Conservation (phyloP, 2,329 filamentous ascomycete genomes). For the Cercospora sesami region DNA sequence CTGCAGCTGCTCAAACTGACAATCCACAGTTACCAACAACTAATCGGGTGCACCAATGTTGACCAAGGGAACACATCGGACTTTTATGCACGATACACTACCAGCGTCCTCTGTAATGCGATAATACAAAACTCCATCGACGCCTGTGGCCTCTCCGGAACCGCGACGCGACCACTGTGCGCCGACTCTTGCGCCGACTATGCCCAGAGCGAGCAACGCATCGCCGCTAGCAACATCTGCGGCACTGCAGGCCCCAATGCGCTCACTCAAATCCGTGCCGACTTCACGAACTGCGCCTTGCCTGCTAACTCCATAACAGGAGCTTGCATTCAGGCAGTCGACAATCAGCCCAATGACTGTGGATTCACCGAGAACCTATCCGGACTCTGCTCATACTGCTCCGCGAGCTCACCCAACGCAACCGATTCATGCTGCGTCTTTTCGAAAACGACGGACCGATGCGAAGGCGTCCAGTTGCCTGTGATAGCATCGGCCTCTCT, state of each 20-base stretch:
- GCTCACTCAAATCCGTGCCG: slow-evolving; percentile 77
- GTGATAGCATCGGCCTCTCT: slow-evolving; percentile 59
- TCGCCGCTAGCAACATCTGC: slow-evolving; percentile 77
- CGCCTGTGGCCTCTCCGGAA: slow-evolving; percentile 65
- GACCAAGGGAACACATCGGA: slow-evolving; percentile 75
- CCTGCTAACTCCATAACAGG: slow-evolving; percentile 76
- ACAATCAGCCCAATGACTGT: slow-evolving; percentile 84
- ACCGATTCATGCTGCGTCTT: slow-evolving; percentile 95
- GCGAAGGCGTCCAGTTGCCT: slow-evolving; percentile 74
- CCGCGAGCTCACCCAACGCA: slow-evolving; percentile 77
- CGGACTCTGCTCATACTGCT: slow-evolving; percentile 86
- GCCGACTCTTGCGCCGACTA: slow-evolving; percentile 85
- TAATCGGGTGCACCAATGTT: slow-evolving; percentile 77
- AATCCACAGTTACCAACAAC: slow-evolving; percentile 68
- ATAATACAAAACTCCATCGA: slow-evolving; percentile 85
- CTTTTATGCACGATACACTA: slow-evolving; percentile 91
- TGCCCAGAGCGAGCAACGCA: slow-evolving; percentile 83
- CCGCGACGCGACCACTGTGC: slow-evolving; percentile 73
- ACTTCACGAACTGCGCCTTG: slow-evolving; percentile 85
- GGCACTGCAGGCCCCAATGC: slow-evolving; percentile 64
- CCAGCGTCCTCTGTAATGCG: slow-evolving; percentile 86
- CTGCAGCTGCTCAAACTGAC: slow-evolving; percentile 34
- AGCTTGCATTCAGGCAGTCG: slow-evolving; percentile 70
- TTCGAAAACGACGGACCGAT: slow-evolving; percentile 71
- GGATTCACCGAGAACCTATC: slow-evolving; percentile 71